Evolutionary conservation across 805 yeast genomes (phyloP).

Genomic region (Suhomyces pyralidae): DNA sequence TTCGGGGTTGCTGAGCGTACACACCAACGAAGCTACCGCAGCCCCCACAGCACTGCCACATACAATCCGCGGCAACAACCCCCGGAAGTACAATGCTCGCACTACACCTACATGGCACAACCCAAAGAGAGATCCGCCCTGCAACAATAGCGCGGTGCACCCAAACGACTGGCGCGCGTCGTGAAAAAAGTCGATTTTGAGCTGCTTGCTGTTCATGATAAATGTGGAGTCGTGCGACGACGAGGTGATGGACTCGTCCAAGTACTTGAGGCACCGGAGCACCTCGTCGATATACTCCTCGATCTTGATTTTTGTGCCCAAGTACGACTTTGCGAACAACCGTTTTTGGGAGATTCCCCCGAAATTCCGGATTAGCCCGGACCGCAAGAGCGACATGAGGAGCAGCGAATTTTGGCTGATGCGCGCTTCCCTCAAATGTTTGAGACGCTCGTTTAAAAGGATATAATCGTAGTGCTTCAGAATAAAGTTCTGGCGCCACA

Average conservation of each 20-base stretch:
- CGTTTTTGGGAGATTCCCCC: slow-evolving; percentile 84
- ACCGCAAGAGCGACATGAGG: slow-evolving; percentile 65
- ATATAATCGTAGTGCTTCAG: slow-evolving; percentile 81
- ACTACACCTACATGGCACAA: slow-evolving; percentile 92
- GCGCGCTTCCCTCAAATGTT: slow-evolving; percentile 60
- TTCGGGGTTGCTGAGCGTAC: slow-evolving; percentile 69
- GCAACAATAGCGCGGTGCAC: slow-evolving; percentile 82
- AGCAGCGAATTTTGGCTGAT: slow-evolving; percentile 52
- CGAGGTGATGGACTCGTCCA: slow-evolving; percentile 44
- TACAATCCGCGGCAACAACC: slow-evolving; percentile 76
- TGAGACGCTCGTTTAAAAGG: slow-evolving; percentile 71
- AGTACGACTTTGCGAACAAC: slow-evolving; percentile 73
- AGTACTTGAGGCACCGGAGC: slow-evolving; percentile 58
- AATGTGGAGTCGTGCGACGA: slow-evolving; percentile 29
- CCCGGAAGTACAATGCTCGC: slow-evolving; percentile 71
- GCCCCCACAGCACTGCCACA: slow-evolving; percentile 96
- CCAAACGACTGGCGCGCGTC: slow-evolving; percentile 88
- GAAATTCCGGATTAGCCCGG: slow-evolving; percentile 84
- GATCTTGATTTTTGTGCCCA: slow-evolving; percentile 85
- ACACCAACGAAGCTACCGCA: slow-evolving; percentile 80
- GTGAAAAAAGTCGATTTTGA: slow-evolving; percentile 72
- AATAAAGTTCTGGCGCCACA: slow-evolving; percentile 80
- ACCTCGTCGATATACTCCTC: slow-evolving; percentile 85
- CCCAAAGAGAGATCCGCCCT: slow-evolving; percentile 95
- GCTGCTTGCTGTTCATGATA: slow-evolving; percentile 49